Base-by-base conservation (phyloP, 2,329 filamentous ascomycete species). In the Xylariaceae sp. region DNA sequence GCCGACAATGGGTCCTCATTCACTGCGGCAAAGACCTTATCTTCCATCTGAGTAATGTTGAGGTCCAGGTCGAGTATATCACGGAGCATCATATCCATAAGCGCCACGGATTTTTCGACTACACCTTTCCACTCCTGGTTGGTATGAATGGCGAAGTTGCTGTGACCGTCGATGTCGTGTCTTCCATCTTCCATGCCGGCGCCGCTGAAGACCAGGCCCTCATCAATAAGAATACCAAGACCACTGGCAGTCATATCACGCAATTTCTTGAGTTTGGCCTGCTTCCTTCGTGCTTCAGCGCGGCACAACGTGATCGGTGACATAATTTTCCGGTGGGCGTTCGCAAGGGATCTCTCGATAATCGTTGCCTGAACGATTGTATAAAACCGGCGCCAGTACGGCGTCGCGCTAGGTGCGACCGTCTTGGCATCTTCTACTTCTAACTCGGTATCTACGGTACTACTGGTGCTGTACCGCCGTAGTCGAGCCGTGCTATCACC, bases 71-170 rank as follows among this genome's bases (percentile, higher is more conserved):
- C 78, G 51, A 84, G 83, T 15, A 89, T 85, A 66, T 91, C 88
- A 34, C 82, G 83, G 4, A 96, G 81, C 17, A 97, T 87, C 68
- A 88, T 89, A 68, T 95, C 90, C 82, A 97, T 95, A 35, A 97
- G 77, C 18, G 86, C 85, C 50, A 97, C 88, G 66, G 89, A 95
- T 58, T 88, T 85, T 65, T 90, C 87, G 17, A 97, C 85, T 9
- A 89, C 84, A 42, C 84, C 84, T 72, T 92, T 94, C 73, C 83
- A 81, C 62, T 83, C 80, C 44, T 78, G 77, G 37, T 65, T 71
- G 10, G 74, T 72, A 3, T 72, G 78, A 56, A 78, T 75, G 39
- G 75, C 73, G 57, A 79, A 49, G 8, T 62, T 55, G 53, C 56
- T 74, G 39, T 79, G 76, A 15, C 76, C 76, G 9, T 15, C 13